Conservation (phyloP, 1,284 basidiomycete genomes). For the Moniliophthora roreri region DNA sequence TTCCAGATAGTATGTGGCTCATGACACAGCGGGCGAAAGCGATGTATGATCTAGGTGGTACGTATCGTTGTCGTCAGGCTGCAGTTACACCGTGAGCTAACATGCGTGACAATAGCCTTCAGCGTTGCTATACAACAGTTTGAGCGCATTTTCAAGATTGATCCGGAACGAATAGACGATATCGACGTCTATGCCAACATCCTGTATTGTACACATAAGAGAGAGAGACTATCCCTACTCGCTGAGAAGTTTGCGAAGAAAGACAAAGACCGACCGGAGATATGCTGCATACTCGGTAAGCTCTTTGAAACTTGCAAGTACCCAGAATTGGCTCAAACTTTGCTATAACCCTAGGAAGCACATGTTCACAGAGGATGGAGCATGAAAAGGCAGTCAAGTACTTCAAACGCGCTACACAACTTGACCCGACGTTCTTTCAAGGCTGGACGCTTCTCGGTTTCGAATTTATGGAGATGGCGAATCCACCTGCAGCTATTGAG, state of each 20-base stretch:
- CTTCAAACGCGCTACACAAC: slow-evolving; percentile 23
- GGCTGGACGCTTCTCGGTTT: slow-evolving; percentile 24
- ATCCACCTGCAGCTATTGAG: slow-evolving; percentile 23
- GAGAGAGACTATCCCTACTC: slow-evolving; percentile 9
- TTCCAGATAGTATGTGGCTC: slow-evolving; percentile 13
- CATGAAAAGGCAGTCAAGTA: slow-evolving; percentile 25
- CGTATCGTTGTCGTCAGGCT: neutral
- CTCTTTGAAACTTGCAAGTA: neutral
- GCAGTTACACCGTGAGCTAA: neutral
- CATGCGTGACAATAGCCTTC: neutral
- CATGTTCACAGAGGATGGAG: slow-evolving; percentile 21
- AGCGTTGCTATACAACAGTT: slow-evolving; percentile 10
- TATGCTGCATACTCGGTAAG: slow-evolving; percentile 14
- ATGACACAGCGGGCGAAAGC: slow-evolving; percentile 15
- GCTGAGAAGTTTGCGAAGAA: slow-evolving; percentile 6
- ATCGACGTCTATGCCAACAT: slow-evolving; percentile 12
- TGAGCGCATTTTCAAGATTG: slow-evolving; percentile 8
- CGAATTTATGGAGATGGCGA: slow-evolving; percentile 23
- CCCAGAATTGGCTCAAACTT: neutral
- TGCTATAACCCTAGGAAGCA: slow-evolving; percentile 14
- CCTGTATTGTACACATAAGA: slow-evolving; percentile 6
- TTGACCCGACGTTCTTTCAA: slow-evolving; percentile 20
- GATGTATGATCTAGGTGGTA: slow-evolving; percentile 10
- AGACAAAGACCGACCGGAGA: slow-evolving; percentile 13
- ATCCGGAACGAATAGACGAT: slow-evolving; percentile 13